These are phyloP conservation scores for Ophiognomonia clavigignenti-juglandacearum DNA, from an alignment of 2,329 filamentous ascomycete species.

Conservation along the genomic window DNA sequence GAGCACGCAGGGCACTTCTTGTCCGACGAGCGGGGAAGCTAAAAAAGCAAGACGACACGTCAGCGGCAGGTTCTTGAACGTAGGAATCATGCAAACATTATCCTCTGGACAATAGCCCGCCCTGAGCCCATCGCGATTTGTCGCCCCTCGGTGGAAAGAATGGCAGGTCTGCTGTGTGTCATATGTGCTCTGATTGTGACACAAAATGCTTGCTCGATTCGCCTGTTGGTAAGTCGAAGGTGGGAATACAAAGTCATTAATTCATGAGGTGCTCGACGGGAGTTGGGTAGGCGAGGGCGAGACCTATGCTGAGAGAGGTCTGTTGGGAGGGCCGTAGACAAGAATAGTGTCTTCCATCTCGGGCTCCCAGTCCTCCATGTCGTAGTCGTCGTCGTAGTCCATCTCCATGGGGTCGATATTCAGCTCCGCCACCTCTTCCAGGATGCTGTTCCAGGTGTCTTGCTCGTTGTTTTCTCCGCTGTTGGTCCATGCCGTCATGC, in stretches of 20 bases:
- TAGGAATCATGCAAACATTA: constrained; percentile 15
- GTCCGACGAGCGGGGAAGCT: constrained; percentile 88
- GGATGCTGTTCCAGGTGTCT: constrained; percentile 25
- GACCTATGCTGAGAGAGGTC: background rate
- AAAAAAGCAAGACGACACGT: constrained; percentile 37
- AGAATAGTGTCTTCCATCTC: constrained; percentile 4
- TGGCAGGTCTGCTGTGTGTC: background rate
- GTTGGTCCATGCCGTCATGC: constrained; percentile 6
- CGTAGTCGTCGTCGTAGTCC: constrained; percentile 15
- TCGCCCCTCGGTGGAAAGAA: background rate
- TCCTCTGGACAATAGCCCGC: constrained; percentile 15
- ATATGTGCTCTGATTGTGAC: constrained; percentile 11
- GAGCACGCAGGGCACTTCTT: constrained; percentile 80
- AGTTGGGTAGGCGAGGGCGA: background rate
- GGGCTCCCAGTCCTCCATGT: constrained; percentile 16
- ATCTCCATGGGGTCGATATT: constrained; percentile 13
- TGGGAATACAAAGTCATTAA: background rate
- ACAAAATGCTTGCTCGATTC: background rate
- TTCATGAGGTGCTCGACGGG: background rate
- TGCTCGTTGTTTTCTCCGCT: constrained; percentile 4
- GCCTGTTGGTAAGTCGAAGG: background rate
- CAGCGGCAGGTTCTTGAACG: constrained; percentile 31
- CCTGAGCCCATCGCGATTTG: constrained; percentile 2
- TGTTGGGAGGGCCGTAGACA: background rate
- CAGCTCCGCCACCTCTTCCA: constrained; percentile 12